Evolutionary conservation across 345 rosid species (phyloP).

Genomic region (Pseudoturritis turrita): DNA sequence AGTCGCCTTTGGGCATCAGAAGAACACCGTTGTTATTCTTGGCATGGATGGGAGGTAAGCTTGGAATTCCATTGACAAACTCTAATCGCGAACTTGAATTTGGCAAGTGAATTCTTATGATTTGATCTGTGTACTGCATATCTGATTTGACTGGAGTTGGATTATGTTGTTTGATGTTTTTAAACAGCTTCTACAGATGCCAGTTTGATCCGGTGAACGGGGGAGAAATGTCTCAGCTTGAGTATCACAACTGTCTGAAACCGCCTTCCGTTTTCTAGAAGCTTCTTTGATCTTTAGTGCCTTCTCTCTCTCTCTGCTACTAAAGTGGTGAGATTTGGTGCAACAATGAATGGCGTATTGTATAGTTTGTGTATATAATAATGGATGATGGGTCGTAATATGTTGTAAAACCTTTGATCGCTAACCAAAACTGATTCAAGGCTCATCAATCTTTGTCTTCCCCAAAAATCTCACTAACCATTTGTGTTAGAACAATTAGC

Average conservation of each 20-base stretch:
- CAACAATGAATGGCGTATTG: constrained; percentile 4
- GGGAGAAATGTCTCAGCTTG: constrained; percentile 90
- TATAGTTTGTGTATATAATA: constrained; percentile 27
- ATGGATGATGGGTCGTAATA: neutral
- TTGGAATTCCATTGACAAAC: neutral
- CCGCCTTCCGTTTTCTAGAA: constrained; percentile 56
- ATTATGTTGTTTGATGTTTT: neutral
- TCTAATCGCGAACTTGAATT: neutral
- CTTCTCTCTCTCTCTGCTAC: neutral
- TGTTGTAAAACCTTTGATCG: constrained; percentile 8
- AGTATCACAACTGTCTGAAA: constrained; percentile 78
- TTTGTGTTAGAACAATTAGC: neutral
- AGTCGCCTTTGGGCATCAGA: constrained; percentile 90
- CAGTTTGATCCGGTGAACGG: constrained; percentile 84
- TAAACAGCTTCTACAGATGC: constrained; percentile 83
- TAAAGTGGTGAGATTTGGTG: constrained; percentile 17
- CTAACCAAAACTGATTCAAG: constrained; percentile 17
- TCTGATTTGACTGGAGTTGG: neutral
- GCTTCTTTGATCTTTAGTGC: neutral
- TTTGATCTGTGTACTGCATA: neutral
- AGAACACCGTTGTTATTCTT: constrained; percentile 81
- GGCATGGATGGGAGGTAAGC: constrained; percentile 96
- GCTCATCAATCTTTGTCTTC: neutral
- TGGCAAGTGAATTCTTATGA: neutral
- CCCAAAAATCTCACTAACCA: neutral